Conservation (phyloP, 129 eudicot species). For the Flaveria brownii region DNA sequence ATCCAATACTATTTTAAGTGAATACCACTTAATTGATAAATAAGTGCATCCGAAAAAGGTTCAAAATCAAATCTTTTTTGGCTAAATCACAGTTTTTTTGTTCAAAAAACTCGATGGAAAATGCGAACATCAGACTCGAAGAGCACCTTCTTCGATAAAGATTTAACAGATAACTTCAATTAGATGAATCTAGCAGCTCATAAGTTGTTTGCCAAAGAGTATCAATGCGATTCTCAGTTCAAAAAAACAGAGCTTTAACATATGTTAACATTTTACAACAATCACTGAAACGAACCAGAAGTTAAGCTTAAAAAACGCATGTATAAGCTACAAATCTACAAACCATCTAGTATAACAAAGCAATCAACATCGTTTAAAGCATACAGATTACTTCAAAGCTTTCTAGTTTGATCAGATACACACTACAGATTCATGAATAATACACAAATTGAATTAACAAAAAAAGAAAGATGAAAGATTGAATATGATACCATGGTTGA, state of each 20-base stretch:
- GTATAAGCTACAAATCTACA: background rate
- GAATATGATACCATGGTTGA: conserved; percentile 33
- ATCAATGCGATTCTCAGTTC: too few species aligned
- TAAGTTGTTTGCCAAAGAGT: background rate
- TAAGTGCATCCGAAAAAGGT: too few species aligned
- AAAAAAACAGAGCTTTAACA: too few species aligned
- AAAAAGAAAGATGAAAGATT: background rate
- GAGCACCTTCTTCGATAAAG: background rate
- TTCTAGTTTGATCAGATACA: background rate
- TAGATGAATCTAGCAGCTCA: background rate
- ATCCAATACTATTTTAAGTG: too few species aligned
- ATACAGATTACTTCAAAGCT: too few species aligned
- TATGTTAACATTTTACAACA: background rate
- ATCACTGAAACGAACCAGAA: background rate
- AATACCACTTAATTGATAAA: too few species aligned
- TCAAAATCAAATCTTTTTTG: too few species aligned
- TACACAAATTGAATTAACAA: background rate
- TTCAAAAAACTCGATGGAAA: background rate
- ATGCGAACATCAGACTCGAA: background rate
- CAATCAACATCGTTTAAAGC: background rate
- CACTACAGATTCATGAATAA: background rate
- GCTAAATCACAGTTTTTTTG: background rate
- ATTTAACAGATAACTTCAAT: background rate
- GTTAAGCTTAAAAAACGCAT: background rate
- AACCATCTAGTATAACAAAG: background rate